These are phyloP conservation scores for Alternaria hordeiaustralica DNA, from an alignment of 2,329 filamentous ascomycete genomes.

Conservation along the genomic window DNA sequence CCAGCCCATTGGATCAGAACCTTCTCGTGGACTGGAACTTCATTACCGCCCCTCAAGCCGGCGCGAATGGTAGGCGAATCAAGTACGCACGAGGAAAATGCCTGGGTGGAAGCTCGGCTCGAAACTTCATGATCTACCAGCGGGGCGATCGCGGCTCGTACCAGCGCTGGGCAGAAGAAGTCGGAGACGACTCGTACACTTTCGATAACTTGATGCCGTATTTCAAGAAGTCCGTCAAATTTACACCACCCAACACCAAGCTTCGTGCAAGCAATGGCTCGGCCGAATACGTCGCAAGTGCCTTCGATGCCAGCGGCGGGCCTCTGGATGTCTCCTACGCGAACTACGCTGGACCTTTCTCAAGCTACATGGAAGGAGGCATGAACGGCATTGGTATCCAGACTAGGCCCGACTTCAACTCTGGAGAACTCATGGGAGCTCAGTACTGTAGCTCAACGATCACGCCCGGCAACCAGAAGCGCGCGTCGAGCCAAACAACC, in stretches of 20 bases:
- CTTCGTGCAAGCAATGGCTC: slow-evolving; percentile 19
- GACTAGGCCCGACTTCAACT: slow-evolving; percentile 22
- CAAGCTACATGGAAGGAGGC: slow-evolving; percentile 19
- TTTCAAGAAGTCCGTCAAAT: slow-evolving; percentile 39
- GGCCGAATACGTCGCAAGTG: slow-evolving; percentile 13
- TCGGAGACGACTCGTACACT: slow-evolving; percentile 39
- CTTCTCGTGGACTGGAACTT: slow-evolving; percentile 40
- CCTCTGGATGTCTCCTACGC: slow-evolving; percentile 27
- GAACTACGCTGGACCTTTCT: slow-evolving; percentile 25
- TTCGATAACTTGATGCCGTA: slow-evolving; percentile 36
- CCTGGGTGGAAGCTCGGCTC: slow-evolving; percentile 38
- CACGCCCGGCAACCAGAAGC: slow-evolving; percentile 17
- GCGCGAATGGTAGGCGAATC: slow-evolving; percentile 20
- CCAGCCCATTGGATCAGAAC: slow-evolving; percentile 26
- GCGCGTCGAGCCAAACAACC: slow-evolving; percentile 13
- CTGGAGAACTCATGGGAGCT: slow-evolving; percentile 20
- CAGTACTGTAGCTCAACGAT: slow-evolving; percentile 36
- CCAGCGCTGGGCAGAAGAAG: slow-evolving; percentile 37
- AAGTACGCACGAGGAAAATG: slow-evolving; percentile 40
- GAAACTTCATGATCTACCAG: slow-evolving; percentile 34
- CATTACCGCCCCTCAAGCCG: slow-evolving; percentile 34
- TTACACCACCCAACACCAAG: slow-evolving; percentile 31
- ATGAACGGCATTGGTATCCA: slow-evolving; percentile 23
- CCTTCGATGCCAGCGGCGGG: slow-evolving; percentile 14
- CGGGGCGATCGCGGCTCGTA: slow-evolving; percentile 21